Evolutionary conservation across 306 rosid species (phyloP).

Genomic region (Quercus wislizeni): DNA sequence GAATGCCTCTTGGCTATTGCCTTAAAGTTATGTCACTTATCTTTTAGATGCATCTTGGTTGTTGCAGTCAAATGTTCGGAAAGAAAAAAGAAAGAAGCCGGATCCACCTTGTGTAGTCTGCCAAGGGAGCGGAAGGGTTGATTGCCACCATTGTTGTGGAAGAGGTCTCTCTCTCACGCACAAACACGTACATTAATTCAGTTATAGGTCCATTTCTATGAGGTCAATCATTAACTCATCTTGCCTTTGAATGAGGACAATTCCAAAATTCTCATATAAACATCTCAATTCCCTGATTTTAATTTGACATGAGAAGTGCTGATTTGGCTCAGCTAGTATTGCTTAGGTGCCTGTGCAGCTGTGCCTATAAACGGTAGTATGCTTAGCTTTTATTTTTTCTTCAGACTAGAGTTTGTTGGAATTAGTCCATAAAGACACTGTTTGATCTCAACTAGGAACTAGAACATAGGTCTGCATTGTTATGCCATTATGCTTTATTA

Average conservation of each 20-base stretch:
- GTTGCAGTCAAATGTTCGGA: conserved; percentile 67
- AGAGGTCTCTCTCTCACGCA: conserved; percentile 30
- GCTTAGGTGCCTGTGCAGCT: neutral
- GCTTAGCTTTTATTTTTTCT: neutral
- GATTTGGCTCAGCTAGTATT: neutral
- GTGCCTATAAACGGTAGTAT: neutral
- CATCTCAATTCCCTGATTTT: neutral
- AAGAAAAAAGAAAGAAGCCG: conserved; percentile 54
- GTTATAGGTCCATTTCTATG: neutral
- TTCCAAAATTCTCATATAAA: neutral
- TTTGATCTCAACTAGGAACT: neutral
- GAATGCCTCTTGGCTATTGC: neutral
- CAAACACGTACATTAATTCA: neutral
- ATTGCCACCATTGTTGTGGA: conserved; percentile 67
- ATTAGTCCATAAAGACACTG: neutral
- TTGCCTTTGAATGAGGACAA: neutral
- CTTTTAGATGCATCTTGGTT: neutral
- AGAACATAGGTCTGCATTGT: neutral
- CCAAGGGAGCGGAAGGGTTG: conserved; percentile 74
- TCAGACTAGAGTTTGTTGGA: neutral
- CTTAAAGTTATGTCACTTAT: neutral
- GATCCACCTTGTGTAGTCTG: conserved; percentile 82
- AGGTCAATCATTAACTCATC: neutral
- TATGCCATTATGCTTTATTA: neutral
- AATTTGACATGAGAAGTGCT: neutral